Conservation (phyloP, 257 asterid species). For the Solanum chiquidenum region DNA sequence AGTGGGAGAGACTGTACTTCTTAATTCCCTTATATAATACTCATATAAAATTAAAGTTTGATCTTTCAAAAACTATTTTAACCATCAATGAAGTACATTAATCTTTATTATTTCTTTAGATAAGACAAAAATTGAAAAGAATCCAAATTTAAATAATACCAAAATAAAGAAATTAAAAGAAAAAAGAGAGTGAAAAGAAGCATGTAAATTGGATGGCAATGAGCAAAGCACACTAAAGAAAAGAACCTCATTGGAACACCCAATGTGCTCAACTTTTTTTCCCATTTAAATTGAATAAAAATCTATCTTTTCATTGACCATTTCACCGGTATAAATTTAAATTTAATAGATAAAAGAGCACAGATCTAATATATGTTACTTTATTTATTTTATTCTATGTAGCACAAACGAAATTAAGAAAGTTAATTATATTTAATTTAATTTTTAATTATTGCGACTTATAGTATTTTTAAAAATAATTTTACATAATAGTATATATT, state of each 20-base stretch:
- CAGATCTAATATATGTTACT: not conserved
- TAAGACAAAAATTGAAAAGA: not conserved
- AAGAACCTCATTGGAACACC: slow-evolving; percentile 21
- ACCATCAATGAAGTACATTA: not conserved
- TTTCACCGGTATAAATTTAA: not conserved
- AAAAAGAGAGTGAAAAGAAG: not conserved
- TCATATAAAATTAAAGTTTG: not conserved
- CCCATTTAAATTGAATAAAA: not conserved
- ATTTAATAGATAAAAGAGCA: no score
- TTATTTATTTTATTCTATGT: not conserved
- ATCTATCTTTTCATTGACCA: not conserved
- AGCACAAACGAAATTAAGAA: no score
- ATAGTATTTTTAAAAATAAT: no score
- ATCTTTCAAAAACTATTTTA: not conserved
- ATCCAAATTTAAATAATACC: not conserved
- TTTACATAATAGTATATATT: no score
- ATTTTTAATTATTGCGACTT: no score
- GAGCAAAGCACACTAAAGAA: slow-evolving; percentile 19
- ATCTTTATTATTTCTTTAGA: not conserved
- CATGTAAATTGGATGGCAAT: slow-evolving; percentile 15
- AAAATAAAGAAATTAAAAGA: not conserved
- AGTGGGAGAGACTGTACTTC: not conserved
- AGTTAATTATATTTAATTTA: no score
- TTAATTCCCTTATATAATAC: not conserved
- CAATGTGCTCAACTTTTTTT: not conserved